Evolutionary conservation across 1,139 yeast species (phyloP).

Genomic region (Kurtzmaniella natalensis): DNA sequence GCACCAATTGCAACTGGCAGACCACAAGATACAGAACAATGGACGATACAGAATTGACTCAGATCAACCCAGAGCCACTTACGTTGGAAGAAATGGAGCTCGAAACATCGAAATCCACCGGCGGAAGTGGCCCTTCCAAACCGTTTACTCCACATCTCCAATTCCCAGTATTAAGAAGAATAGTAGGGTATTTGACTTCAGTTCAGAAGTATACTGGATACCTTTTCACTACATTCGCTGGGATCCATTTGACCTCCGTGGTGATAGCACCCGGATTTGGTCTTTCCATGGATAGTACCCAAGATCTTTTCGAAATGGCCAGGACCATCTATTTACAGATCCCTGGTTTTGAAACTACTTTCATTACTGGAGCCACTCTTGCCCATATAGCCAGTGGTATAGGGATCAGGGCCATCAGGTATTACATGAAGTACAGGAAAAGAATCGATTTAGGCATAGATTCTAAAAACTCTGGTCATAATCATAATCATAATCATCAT

Average conservation of each 20-base stretch:
- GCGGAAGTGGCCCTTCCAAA: background rate
- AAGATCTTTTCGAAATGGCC: conserved; percentile 57
- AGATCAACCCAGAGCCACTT: conserved; percentile 7
- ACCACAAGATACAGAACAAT: too few relatives aligned
- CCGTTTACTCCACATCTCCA: conserved; percentile 2
- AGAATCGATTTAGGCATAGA: conserved; percentile 8
- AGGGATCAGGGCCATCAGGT: conserved; percentile 36
- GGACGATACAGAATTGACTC: conserved; percentile 1
- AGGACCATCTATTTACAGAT: conserved; percentile 55
- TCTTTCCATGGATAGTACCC: conserved; percentile 39
- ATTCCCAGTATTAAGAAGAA: conserved; percentile 6
- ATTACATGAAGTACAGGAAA: conserved; percentile 12
- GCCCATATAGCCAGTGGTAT: conserved; percentile 56
- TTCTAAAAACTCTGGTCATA: background rate
- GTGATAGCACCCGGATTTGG: conserved; percentile 48
- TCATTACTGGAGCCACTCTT: conserved; percentile 44
- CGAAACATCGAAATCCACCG: background rate
- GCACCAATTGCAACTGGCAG: too few relatives aligned
- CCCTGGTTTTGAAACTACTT: conserved; percentile 43
- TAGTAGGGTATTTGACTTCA: conserved; percentile 9
- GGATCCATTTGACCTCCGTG: conserved; percentile 57
- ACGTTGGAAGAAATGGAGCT: conserved; percentile 6
- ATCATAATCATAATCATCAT: background rate
- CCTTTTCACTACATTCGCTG: conserved; percentile 52
- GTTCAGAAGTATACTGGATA: conserved; percentile 62